These are phyloP conservation scores for Geotrichum australiense DNA, from an alignment of 1,139 yeast species.

Conservation along the genomic window DNA sequence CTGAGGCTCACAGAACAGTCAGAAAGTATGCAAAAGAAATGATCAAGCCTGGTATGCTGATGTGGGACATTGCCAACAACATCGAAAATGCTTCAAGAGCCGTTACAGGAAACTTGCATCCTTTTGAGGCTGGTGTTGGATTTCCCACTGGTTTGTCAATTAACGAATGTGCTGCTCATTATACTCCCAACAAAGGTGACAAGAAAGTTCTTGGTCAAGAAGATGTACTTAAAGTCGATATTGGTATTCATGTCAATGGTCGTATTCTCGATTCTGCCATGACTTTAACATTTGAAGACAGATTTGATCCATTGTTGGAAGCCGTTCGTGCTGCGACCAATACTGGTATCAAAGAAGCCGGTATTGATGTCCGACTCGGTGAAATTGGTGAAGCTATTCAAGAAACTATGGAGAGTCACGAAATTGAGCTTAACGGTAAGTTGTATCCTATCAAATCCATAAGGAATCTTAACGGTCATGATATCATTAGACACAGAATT, in stretches of 20 bases:
- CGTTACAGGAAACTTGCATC: constrained; percentile 58
- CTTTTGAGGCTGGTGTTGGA: constrained; percentile 75
- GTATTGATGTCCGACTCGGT: constrained; percentile 89
- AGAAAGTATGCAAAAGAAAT: constrained; percentile 69
- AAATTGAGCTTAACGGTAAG: constrained; percentile 83
- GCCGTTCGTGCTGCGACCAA: constrained; percentile 93
- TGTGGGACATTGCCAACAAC: constrained; percentile 82
- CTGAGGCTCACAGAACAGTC: constrained; percentile 90
- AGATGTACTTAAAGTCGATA: constrained; percentile 94
- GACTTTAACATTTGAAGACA: constrained; percentile 74
- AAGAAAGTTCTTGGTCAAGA: constrained; percentile 69
- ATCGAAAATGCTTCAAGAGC: constrained; percentile 81
- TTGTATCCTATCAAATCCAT: constrained; percentile 81
- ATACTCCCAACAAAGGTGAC: constrained; percentile 95
- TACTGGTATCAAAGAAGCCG: constrained; percentile 88
- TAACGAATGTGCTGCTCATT: constrained; percentile 95
- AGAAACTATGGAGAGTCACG: constrained; percentile 96
- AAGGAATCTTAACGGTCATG: constrained; percentile 90
- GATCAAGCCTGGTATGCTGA: constrained; percentile 86
- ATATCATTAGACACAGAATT: constrained; percentile 71
- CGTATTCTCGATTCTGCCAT: constrained; percentile 91
- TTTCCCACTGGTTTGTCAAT: constrained; percentile 95
- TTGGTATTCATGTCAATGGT: constrained; percentile 98
- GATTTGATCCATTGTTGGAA: constrained; percentile 67
- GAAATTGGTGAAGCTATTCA: constrained; percentile 96